Base-by-base conservation (phyloP, 83 land plant genomes). In the Diphasiastrum complanatum region DNA sequence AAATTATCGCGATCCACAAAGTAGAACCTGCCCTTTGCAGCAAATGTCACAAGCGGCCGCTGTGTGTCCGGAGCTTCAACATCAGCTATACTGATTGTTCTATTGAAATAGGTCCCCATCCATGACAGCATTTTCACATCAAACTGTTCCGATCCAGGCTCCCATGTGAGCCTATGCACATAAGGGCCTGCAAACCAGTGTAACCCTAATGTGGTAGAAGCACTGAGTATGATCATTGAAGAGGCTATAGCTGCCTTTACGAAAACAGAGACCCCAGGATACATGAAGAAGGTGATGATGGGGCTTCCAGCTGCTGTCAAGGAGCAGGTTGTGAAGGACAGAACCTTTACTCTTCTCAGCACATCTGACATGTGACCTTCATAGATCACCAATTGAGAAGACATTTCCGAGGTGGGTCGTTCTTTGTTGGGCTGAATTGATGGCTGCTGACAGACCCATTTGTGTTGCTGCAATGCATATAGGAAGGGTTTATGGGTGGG, bases 161-260 rank as follows among this genome's bases (percentile, higher is more conserved):
- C 63, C 98, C 98, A 92, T 28, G 71, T 85, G 24, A 92, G 77
- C 69, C 82, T 88, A 67, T 85, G 95, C 41, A 92, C 75, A 56
- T 92, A 92, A 30, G 98, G 98, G 65, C 96, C 83, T 14, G 81
- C 98, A 70, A 85, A 92, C 98, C 98, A 92, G 75, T 92, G 96
- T 38, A 92, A 77, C 12, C 79, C 79, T 12, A 70, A 91, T 34
- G 98, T 92, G 5, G 96, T 92, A 2, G 90, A 60, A 25, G 98
- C 98, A 71, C 98, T 92, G 18, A 92, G 41, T 68, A 92, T 75
- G 24, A 92, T 85, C 45, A 92, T 91, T 43, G 85, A 23, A 4
- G 91, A 70, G 19, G 96, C 98, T 51, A 92, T 74, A 20, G 85
- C 85, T 34, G 91, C 90, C 54, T 88, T 88, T 20, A 85, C 63